Evolutionary conservation across 2,329 filamentous ascomycete species (phyloP).

Genomic region (Alternaria arbusti): DNA sequence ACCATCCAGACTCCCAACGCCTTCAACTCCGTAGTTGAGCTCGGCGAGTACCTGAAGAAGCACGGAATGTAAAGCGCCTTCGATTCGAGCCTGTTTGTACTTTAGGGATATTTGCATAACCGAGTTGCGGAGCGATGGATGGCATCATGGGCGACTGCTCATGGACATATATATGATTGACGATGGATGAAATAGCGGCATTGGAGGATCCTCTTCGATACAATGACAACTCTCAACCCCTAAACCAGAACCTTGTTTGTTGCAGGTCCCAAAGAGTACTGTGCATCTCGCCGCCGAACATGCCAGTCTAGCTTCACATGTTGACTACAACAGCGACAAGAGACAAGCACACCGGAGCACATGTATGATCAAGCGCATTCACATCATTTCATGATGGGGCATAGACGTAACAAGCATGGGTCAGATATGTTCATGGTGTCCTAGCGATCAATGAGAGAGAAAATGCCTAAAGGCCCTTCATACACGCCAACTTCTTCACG

Average conservation of each 20-base stretch:
- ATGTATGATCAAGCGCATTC: neutral
- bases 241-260: neutral
- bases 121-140: slow-evolving; percentile 11
- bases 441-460: neutral
- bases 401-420: neutral
- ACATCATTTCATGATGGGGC: neutral
- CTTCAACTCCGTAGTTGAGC: slow-evolving; percentile 77
- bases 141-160: slow-evolving; percentile 7
- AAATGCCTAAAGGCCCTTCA: slow-evolving; percentile 25
- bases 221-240: slow-evolving; percentile 19
- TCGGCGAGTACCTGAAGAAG: slow-evolving; percentile 86
- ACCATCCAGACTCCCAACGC: slow-evolving; percentile 74
- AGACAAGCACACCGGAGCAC: neutral
- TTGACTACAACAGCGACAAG: neutral
- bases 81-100: slow-evolving; percentile 35
- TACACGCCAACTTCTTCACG: slow-evolving; percentile 33
- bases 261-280: neutral
- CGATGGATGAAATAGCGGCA: slow-evolving; percentile 14
- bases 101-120: slow-evolving; percentile 49
- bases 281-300: neutral
- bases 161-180: slow-evolving; percentile 17
- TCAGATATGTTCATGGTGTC: neutral
- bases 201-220: slow-evolving; percentile 13
- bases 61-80: slow-evolving; percentile 69
- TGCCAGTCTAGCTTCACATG: neutral